A percentile compares a stretch with the other conserved stretches of the same genome.
Evolutionary conservation across 225 moss, liverwort and hornwort genomes (phyloP).

Genomic region (Anthoceros angustus): DNA sequence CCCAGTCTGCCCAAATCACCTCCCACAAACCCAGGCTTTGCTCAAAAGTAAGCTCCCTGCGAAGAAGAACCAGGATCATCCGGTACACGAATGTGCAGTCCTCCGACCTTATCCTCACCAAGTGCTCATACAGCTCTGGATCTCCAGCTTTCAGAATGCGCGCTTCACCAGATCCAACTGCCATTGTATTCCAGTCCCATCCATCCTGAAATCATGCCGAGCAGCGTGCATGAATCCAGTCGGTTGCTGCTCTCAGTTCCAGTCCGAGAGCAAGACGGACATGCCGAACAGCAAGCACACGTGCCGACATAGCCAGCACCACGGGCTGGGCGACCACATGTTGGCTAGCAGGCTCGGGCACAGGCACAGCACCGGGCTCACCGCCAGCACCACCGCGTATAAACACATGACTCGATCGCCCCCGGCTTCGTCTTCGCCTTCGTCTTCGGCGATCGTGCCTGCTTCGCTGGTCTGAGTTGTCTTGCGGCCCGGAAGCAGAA

Average conservation of each 20-base stretch:
- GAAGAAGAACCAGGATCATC: conserved; percentile 87
- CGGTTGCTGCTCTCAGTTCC: background rate
- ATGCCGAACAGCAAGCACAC: conserved; percentile 1
- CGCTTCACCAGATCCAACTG: conserved; percentile 54
- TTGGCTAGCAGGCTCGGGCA: background rate
- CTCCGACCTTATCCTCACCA: conserved; percentile 47
- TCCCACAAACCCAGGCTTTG: conserved; percentile 95
- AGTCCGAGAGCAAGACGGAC: background rate
- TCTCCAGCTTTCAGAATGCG: conserved; percentile 48
- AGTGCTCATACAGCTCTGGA: conserved; percentile 50
- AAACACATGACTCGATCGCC: background rate
- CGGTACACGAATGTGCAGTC: conserved; percentile 90
- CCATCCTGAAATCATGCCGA: conserved; percentile 67
- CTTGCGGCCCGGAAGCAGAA: too few species aligned
- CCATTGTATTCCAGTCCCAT: conserved; percentile 71
- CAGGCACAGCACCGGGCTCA: background rate
- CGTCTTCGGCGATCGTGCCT: background rate
- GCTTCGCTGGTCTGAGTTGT: too few species aligned
- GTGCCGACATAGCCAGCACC: background rate
- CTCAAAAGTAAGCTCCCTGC: conserved; percentile 85
- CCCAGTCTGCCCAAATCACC: conserved; percentile 96
- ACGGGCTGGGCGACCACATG: background rate
- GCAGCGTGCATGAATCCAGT: conserved; percentile 92
- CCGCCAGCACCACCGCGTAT: background rate
- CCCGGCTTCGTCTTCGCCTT: background rate